Base-by-base conservation (phyloP, 306 rosid species). In the Medicago lupulina region DNA sequence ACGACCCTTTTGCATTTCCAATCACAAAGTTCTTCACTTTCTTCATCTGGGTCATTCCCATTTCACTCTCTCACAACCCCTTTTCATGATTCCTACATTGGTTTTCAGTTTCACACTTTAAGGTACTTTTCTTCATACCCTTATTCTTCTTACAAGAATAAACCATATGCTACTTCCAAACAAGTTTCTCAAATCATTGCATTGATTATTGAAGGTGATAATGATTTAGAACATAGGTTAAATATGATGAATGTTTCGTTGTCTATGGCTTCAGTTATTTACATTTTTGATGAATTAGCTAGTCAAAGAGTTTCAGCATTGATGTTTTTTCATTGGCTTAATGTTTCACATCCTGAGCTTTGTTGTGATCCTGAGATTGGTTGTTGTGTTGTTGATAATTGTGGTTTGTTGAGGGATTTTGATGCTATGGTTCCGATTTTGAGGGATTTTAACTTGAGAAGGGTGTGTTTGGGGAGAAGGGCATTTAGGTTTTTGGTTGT, bases 401-500 rank as follows among this genome's bases (percentile, higher is more conserved):
- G 87, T 69, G 96, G 96, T 43, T 43, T 85, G 14, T 80, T 93
- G 16, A 86, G 78, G 36, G 83, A 88, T 82, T 91, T 76, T 71
- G 86, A 80, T 72, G 85, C 81, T 8, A 86, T 91, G 93, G 73
- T 80, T 80, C 43, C 58, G 7, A 50, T 87, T 70, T 79, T 91
- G 87, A 71, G 12, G 23, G 89, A 82, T 7, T 85, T 84, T 40
- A 79, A 64, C 10, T 62, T 18, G 44, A 71, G 54, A 60, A 7
- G 49, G 16, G 23, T 82, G 59, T 44, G 65, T 50, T 79, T 85
- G 80, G 66, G 71, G 18, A 23, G 23, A 76, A 84, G 68, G 28
- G 92, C 97, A 9, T 89, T 91, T 85, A 81, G 72, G 43, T 93
- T 93, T 76, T 68, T 91, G 85, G 59, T 71, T 23, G 79, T 74